phyloP scores from a whole-genome alignment of 2,329 filamentous ascomycete genomes.

The Tricladium varicosporioides region DNA sequence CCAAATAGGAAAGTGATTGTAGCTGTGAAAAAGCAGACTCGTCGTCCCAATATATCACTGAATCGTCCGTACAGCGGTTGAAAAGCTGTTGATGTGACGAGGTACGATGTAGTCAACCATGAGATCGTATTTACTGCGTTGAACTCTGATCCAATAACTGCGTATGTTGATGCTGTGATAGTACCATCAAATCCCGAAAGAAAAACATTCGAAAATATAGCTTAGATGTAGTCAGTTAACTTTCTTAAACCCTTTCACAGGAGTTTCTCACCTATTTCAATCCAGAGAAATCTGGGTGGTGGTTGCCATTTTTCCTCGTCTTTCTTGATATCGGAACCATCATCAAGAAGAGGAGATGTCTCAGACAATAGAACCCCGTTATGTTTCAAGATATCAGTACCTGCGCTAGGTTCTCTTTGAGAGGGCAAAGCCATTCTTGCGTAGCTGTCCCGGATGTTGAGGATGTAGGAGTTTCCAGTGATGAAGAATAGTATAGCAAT shows the following conservation, averaged over 20 bases:
- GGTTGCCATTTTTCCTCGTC: background rate
- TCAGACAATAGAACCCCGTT: background rate
- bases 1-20: conserved; percentile 60
- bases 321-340: background rate
- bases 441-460: too few relatives aligned
- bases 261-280: conserved; percentile 45
- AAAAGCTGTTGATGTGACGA: conserved; percentile 69
- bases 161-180: conserved; percentile 71
- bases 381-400: too few relatives aligned
- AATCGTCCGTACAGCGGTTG: conserved; percentile 70
- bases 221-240: conserved; percentile 28
- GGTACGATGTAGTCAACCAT: conserved; percentile 72
- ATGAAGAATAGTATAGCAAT: too few relatives aligned
- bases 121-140: conserved; percentile 69
- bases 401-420: too few relatives aligned
- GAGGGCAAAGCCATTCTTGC: too few relatives aligned
- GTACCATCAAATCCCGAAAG: conserved; percentile 69
- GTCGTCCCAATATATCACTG: conserved; percentile 67
- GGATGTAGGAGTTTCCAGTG: too few relatives aligned
- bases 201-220: conserved; percentile 65
- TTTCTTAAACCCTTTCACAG: background rate
- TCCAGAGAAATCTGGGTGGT: conserved; percentile 48
- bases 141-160: conserved; percentile 73
- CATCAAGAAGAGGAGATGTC: background rate
- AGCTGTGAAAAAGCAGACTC: conserved; percentile 62